Evolutionary conservation across 2,329 filamentous ascomycete species (phyloP).

Genomic region (Phialophora expanda): DNA sequence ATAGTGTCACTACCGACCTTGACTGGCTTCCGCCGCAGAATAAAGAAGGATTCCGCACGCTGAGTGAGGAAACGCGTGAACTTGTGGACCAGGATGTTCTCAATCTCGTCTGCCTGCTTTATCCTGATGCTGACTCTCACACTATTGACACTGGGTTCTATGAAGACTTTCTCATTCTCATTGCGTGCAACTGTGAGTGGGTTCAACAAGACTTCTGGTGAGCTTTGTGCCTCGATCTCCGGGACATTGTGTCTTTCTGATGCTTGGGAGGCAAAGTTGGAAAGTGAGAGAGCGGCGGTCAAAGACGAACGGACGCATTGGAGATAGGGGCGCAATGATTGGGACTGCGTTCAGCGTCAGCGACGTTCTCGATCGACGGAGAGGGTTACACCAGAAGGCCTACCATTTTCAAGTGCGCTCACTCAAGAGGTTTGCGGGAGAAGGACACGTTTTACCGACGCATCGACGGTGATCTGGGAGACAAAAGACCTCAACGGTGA

Average conservation of each 20-base stretch:
- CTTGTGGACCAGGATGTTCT: conserved; percentile 97
- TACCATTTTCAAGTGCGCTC: conserved; percentile 36
- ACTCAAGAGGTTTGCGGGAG: conserved; percentile 4
- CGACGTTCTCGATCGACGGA: conserved; percentile 26
- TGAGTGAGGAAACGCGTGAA: conserved; percentile 97
- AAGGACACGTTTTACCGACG: conserved; percentile 14
- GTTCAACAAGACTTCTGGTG: conserved; percentile 91
- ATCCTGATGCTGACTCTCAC: conserved; percentile 98
- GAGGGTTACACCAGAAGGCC: conserved; percentile 17
- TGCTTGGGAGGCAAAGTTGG: conserved; percentile 96
- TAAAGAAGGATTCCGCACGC: conserved; percentile 95
- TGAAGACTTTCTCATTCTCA: conserved; percentile 94
- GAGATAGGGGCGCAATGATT: conserved; percentile 95
- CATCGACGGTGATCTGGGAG: conserved; percentile 20
- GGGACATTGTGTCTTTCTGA: conserved; percentile 98
- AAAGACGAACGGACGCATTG: conserved; percentile 94
- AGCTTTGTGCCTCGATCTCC: conserved; percentile 90
- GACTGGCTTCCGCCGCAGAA: conserved; percentile 90
- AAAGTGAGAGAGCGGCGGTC: conserved; percentile 88
- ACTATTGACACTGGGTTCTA: conserved; percentile 96
- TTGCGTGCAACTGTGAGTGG: conserved; percentile 90
- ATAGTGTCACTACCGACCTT: conserved; percentile 63
- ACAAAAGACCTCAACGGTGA: not conserved
- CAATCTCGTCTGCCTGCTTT: conserved; percentile 99
- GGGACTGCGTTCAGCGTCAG: conserved; percentile 65